Evolutionary conservation across 2,329 filamentous ascomycete species (phyloP).

Genomic region (Penicillium sp.): DNA sequence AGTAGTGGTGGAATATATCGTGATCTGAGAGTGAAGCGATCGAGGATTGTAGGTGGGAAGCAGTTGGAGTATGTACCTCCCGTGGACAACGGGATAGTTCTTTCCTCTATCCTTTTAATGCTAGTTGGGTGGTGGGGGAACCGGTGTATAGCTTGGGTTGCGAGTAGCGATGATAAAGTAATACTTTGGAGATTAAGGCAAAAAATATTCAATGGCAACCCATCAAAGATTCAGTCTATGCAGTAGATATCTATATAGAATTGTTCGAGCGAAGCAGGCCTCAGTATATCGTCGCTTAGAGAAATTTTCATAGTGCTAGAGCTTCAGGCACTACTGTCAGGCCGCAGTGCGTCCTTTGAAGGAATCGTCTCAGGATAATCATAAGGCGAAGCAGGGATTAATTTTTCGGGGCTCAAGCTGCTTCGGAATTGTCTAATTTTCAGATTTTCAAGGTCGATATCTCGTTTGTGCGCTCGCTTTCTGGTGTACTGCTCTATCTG

Average conservation of each 20-base stretch:
- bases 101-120: not conserved
- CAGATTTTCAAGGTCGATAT: slow-evolving; percentile 6
- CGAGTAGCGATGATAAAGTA: not conserved
- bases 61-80: slow-evolving; percentile 4
- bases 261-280: not conserved
- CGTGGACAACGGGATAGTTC: not conserved
- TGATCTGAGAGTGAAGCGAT: not conserved
- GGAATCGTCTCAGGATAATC: slow-evolving; percentile 16
- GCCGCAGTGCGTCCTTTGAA: slow-evolving; percentile 30
- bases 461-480: slow-evolving; percentile 18
- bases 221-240: not conserved
- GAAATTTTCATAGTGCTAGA: slow-evolving; percentile 2
- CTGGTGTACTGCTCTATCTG: not conserved
- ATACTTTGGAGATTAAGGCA: not conserved
- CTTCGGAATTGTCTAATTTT: slow-evolving; percentile 8
- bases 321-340: slow-evolving; percentile 31
- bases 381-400: slow-evolving; percentile 9
- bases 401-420: not conserved
- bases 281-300: not conserved
- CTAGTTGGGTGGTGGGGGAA: not conserved
- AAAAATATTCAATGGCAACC: too few species aligned
- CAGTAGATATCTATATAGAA: not conserved
- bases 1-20: slow-evolving; percentile 11
- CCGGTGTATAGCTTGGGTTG: not conserved
- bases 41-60: not conserved